A percentile compares a stretch with the other conserved stretches of the same genome.
These are phyloP conservation scores for Collariella sp. DNA, from an alignment of 495 filamentous ascomycete species.

Conservation along the genomic window DNA sequence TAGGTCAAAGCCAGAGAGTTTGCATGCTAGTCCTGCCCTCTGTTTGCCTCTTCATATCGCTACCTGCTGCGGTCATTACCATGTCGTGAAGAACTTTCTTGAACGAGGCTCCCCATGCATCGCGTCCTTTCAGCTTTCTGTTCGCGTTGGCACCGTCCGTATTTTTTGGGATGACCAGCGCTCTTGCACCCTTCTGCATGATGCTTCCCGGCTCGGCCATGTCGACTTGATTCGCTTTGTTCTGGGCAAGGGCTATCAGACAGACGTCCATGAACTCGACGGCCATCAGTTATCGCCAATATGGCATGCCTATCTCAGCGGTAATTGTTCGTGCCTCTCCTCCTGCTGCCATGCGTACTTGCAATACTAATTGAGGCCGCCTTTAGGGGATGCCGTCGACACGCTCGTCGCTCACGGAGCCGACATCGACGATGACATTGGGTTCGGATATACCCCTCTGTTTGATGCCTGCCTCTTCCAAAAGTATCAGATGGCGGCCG, in stretches of 20 bases:
- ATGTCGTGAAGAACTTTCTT: neutral
- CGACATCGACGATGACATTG: slow-evolving; percentile 10
- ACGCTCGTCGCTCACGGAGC: slow-evolving; percentile 20
- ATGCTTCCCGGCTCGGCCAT: neutral
- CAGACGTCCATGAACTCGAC: slow-evolving; percentile 1
- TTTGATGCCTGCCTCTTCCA: neutral
- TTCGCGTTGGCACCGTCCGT: too few species aligned
- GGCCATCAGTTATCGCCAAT: neutral
- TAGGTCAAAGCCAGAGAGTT: neutral
- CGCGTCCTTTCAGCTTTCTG: neutral
- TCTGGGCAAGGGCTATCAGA: slow-evolving; percentile 1
- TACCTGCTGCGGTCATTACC: neutral
- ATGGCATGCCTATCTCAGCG: slow-evolving; percentile 1
- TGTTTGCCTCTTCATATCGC: neutral
- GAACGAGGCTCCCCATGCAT: neutral
- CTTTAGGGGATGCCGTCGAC: slow-evolving; percentile 4
- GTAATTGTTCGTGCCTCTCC: slow-evolving; percentile 4
- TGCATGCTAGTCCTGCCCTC: neutral
- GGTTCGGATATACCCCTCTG: neutral
- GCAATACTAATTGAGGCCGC: neutral
- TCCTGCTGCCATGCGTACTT: neutral
- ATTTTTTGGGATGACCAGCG: too few species aligned
- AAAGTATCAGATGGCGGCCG: neutral
- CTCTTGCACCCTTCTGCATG: too few species aligned
- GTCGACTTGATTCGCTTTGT: slow-evolving; percentile 2